Evolutionary conservation across 148 eudicot species (phyloP), one percentile per base, ranked within the genome.

Genomic region (Silene latifolia): DNA sequence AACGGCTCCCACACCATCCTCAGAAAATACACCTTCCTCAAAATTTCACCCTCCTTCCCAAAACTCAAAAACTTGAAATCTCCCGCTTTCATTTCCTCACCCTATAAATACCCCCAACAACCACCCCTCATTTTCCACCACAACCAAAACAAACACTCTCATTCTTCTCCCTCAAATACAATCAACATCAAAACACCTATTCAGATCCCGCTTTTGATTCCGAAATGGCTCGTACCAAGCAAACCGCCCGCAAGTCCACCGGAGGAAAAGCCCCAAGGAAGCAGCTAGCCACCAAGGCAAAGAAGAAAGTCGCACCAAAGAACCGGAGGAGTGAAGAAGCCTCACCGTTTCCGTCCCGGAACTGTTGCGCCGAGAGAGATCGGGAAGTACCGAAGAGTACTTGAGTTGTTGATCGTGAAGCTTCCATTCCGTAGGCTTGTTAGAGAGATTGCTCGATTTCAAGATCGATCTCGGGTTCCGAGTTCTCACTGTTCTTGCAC

Each of bases 241-340:
- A 67, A 67, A 67, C 70, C 9, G 70, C 70, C 21, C 10, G 70
- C 3, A 67, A 67, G 5, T 67, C 70, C 20, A 67, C 70, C 12
- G 70, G 70, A 67, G 70, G 70, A 67, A 67, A 67, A 14, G 70
- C 70, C 12, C 70, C 70, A 67, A 17, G 70, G 11, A 67, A 67
- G 47, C 46, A 42, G 5, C 47, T 32, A 15, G 70, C 66, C 66
- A 62, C 66, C 32, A 62, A 62, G 35, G 66, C 66, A n/a, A n/a
- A 2, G 66, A 2, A 0, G 66, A 0, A 62, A 62, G 11, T 62
- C 66, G 66, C 66, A 9, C 66, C 66, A n/a, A n/a, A 13, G 66
- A 7, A 62, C 66, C 32, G 66, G 66, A 62, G 66, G 66, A 62
- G 66, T 62, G 35, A 62, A 62, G 66, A 62, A 62, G 15, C 66